A percentile compares a stretch with the other conserved stretches of the same genome.
These are phyloP conservation scores for Kwoniella botswanensis DNA, from an alignment of 768 basidiomycete species.

Conservation along the genomic window DNA sequence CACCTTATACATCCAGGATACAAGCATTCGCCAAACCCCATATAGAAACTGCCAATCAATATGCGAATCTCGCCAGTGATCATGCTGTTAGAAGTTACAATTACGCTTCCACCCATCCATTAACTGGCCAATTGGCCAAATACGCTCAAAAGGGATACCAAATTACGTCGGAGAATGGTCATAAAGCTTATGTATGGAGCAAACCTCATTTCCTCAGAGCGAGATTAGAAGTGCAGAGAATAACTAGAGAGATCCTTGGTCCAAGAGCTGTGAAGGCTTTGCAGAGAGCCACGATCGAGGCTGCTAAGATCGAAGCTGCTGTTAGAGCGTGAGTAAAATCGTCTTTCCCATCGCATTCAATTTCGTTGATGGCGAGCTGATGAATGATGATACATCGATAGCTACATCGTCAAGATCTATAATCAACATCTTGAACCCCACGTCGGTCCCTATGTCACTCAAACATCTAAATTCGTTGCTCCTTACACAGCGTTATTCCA, in stretches of 20 bases:
- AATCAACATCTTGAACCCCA: constrained; percentile 45
- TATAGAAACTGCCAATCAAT: constrained; percentile 30
- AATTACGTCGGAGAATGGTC: constrained; percentile 22
- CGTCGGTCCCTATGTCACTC: constrained; percentile 42
- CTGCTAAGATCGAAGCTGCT: constrained; percentile 25
- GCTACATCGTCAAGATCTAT: constrained; percentile 33
- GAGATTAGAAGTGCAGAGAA: constrained; percentile 28
- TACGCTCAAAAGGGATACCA: constrained; percentile 32
- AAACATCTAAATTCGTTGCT: constrained; percentile 15
- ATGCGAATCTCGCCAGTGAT: constrained; percentile 20
- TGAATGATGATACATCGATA: neutral
- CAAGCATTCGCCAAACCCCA: constrained; percentile 35
- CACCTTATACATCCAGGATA: constrained; percentile 39
- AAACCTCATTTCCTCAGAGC: constrained; percentile 37
- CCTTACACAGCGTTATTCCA: constrained; percentile 39
- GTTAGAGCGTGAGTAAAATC: constrained; percentile 31
- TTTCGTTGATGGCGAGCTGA: neutral
- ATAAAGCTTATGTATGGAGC: constrained; percentile 37
- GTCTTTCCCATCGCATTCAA: neutral
- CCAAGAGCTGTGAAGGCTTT: constrained; percentile 35
- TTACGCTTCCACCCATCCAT: constrained; percentile 38
- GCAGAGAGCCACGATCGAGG: constrained; percentile 22
- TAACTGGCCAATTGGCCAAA: constrained; percentile 33
- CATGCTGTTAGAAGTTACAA: constrained; percentile 28
- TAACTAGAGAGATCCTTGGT: constrained; percentile 37